A percentile compares a stretch with the other conserved stretches of the same genome.
These are phyloP conservation scores for Pythium guiyangense DNA, from an alignment of 352 stramenopile species.

Conservation along the genomic window DNA sequence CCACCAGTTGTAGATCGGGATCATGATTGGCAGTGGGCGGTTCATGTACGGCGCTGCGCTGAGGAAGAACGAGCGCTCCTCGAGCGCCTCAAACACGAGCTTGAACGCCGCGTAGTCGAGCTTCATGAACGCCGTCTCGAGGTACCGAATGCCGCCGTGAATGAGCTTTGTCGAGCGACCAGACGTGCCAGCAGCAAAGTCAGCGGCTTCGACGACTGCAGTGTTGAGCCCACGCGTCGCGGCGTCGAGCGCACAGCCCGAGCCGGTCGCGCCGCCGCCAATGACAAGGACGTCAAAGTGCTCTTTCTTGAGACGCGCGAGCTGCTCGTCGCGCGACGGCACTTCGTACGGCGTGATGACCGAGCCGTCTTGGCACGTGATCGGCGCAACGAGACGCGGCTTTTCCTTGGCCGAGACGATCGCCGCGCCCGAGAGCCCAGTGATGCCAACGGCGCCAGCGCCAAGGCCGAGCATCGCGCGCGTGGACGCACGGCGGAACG, in stretches of 20 bases:
- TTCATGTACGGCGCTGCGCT: conserved; percentile 94
- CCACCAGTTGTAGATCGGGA: conserved; percentile 95
- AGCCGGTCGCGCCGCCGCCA: conserved; percentile 89
- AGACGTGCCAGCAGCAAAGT: conserved; percentile 93
- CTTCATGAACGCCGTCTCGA: conserved; percentile 94
- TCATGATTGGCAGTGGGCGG: conserved; percentile 93
- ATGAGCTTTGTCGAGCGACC: conserved; percentile 95
- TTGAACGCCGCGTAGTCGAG: conserved; percentile 87
- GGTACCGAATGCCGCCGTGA: conserved; percentile 93
- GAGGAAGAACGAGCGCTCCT: conserved; percentile 92
- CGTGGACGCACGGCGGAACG: conserved; percentile 50
- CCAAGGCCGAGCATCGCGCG: conserved; percentile 51
- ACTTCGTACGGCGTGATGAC: conserved; percentile 83
- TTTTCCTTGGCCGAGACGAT: conserved; percentile 77
- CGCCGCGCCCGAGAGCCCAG: conserved; percentile 48
- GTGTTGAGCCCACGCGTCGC: conserved; percentile 91
- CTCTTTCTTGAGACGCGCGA: conserved; percentile 83
- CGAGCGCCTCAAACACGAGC: conserved; percentile 91
- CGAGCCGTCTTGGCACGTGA: conserved; percentile 80
- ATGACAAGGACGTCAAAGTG: conserved; percentile 94
- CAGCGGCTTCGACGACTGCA: conserved; percentile 88
- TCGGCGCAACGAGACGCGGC: conserved; percentile 63
- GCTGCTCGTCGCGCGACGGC: conserved; percentile 57
- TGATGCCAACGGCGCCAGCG: conserved; percentile 36
- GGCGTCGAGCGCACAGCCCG: conserved; percentile 89